Evolutionary conservation across 2,329 filamentous ascomycete genomes (phyloP), one percentile per base, ranked within the genome.

Genomic region (Paracorniculantispora psalliotae): DNA sequence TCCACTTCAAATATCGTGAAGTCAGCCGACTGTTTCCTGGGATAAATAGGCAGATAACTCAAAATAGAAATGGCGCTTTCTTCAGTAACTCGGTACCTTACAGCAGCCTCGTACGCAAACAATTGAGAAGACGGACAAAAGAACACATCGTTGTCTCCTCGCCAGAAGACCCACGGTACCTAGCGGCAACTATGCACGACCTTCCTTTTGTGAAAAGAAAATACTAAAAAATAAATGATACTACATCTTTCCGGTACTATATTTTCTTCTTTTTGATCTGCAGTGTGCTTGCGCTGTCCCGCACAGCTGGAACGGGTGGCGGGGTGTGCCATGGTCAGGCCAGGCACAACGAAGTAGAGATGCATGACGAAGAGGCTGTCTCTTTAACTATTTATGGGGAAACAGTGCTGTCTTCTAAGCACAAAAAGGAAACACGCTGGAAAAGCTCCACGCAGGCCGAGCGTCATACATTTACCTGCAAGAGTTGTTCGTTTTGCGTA

Each of bases 401-500:
- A 37, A 4, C 12, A 37, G 17, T 37, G n/a, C 3, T 9, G 15
- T 15, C 39, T 43, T 10, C 6, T 3, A 43, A 43, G 26, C 10
- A 26, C 2, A 23, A 15, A 46, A 17, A 46, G 37, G 21, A 46
- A 28, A 6, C 1, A 49, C 15, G 3, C 3, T 15, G 4, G 7
- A 3, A 6, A 4, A 13, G n/a, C 46, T 49, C 46, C 46, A 33
- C 46, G 15, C 15, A 19, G n/a, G 7, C 26, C 17, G 17, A 23
- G 33, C 21, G 15, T 28, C 15, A 12, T n/a, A 12, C 35, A 52
- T 15, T 52, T 26, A 8, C 9, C 23, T 35, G 21, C 17, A 10
- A 2, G n/a, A 26, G 41, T 47, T 46, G 17, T 37, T 47, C 19
- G 52, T 55, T 55, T 55, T 25, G 28, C 41, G n/a, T 55, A 55